These are phyloP conservation scores for Xylaria bambusicola DNA, from an alignment of 495 filamentous ascomycete genomes.

Conservation along the genomic window DNA sequence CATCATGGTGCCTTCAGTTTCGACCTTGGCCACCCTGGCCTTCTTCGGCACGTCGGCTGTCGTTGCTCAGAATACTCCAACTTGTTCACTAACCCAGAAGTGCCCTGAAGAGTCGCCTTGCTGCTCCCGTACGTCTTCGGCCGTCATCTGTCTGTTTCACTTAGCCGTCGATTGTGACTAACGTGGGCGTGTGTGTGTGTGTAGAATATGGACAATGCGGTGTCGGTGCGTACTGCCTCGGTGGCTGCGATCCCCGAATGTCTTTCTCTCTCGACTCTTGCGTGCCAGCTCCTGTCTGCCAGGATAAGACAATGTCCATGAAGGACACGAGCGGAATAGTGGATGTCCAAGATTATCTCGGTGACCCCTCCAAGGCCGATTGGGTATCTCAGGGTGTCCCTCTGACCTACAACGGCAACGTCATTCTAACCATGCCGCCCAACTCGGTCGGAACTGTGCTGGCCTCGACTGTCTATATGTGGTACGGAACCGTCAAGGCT, in stretches of 20 bases:
- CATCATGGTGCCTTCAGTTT: constrained; percentile 40
- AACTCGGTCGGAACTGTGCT: constrained; percentile 84
- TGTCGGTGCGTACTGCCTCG: constrained; percentile 92
- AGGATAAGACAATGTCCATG: constrained; percentile 70
- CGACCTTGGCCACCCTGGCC: constrained; percentile 39
- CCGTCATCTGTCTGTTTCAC: constrained; percentile 6
- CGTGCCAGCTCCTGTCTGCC: constrained; percentile 80
- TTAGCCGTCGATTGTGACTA: not conserved
- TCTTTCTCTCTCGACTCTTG: constrained; percentile 84
- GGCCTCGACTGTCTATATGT: constrained; percentile 86
- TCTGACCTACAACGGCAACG: constrained; percentile 58
- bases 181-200: constrained; percentile 25
- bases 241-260: constrained; percentile 86
- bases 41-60: constrained; percentile 44
- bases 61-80: constrained; percentile 31
- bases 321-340: constrained; percentile 66
- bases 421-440: constrained; percentile 85
- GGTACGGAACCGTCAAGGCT: constrained; percentile 93
- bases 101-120: constrained; percentile 81
- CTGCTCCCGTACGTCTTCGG: constrained; percentile 78
- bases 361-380: constrained; percentile 72
- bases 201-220: constrained; percentile 92
- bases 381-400: constrained; percentile 87
- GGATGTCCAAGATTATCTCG: constrained; percentile 78
- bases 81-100: constrained; percentile 54